Evolutionary conservation across 2,329 filamentous ascomycete genomes (phyloP).

Genomic region (Escovopsis sp.): DNA sequence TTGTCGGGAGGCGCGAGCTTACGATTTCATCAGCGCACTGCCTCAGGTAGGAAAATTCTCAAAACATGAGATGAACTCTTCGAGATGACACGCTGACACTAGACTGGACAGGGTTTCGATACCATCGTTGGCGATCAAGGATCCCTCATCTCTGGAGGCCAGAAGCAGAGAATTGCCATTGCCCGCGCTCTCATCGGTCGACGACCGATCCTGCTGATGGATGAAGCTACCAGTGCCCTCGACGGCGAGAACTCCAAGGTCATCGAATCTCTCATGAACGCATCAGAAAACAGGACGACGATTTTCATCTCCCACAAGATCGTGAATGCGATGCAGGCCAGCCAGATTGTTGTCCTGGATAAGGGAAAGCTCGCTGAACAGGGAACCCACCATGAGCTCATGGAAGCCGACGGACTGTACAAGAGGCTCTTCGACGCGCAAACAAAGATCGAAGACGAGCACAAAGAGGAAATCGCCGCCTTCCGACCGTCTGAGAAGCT

Average conservation of each 20-base stretch:
- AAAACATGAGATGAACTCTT: too few relatives aligned
- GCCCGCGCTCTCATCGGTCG: conserved; percentile 9
- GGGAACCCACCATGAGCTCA: not conserved
- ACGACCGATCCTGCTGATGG: conserved; percentile 10
- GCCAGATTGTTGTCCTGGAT: not conserved
- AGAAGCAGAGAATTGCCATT: conserved; percentile 8
- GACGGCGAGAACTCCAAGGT: conserved; percentile 16
- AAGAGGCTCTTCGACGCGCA: not conserved
- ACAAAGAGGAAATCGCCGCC: not conserved
- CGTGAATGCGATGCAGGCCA: not conserved
- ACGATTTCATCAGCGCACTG: conserved; percentile 7
- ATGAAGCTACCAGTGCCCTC: conserved; percentile 8
- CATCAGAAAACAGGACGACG: not conserved
- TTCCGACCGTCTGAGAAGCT: not conserved
- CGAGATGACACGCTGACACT: conserved; percentile 34
- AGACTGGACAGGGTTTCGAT: conserved; percentile 2
- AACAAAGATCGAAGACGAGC: not conserved
- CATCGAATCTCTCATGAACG: conserved; percentile 31
- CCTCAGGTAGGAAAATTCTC: not conserved
- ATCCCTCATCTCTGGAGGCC: conserved; percentile 6
- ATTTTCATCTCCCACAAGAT: not conserved
- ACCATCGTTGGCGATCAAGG: conserved; percentile 7
- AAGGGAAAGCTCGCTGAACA: not conserved
- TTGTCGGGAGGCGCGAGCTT: conserved; percentile 5
- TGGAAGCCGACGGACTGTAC: not conserved